Evolutionary conservation across 2,329 filamentous ascomycete genomes (phyloP), one percentile per base, ranked within the genome.

Genomic region (Sphaerulina populicola): DNA sequence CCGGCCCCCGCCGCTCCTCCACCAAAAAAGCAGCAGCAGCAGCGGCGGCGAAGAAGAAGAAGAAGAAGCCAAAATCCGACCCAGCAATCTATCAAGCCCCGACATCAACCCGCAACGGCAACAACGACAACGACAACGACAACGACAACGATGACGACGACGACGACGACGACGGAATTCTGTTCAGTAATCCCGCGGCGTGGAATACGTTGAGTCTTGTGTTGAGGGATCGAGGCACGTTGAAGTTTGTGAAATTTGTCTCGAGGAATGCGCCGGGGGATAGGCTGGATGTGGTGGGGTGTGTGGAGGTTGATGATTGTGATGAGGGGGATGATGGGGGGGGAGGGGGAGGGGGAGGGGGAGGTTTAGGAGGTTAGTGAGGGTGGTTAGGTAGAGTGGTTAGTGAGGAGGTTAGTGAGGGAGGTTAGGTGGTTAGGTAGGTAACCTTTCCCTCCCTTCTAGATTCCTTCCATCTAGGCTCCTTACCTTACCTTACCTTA

Each of bases 241-340:
- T 98, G 65, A 84, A 88, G 67, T 98, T 98, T 66, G 89, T 97
- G 64, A 98, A 97, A 74, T 98, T 97, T 68, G 85, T 98, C 18
- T 94, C 86, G 69, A 77, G 77, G 53, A 80, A 77, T 45, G 93
- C 93, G 6, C 80, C 80, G 64, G 93, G 93, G 0, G 93, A 97
- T 70, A 78, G 93, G 39, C 97, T 90, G 88, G 93, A 98, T 71
- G 76, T 97, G 44, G 84, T 81, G 42, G 93, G 82, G 0, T 81
- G 82, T 31, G 88, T 86, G 67, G 87, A 84, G 21, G 83, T 95
- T 46, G 77, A 77, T 57, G 77, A 77, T n/a, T n/a, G n/a, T n/a
- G n/a, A n/a, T n/a, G n/a, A n/a, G n/a, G n/a, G n/a, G n/a, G n/a
- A n/a, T n/a, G n/a, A n/a, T n/a, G n/a, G n/a, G n/a, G n/a, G n/a